Conservation (phyloP, 768 basidiomycete genomes). For the Pleurotus djamor region DNA sequence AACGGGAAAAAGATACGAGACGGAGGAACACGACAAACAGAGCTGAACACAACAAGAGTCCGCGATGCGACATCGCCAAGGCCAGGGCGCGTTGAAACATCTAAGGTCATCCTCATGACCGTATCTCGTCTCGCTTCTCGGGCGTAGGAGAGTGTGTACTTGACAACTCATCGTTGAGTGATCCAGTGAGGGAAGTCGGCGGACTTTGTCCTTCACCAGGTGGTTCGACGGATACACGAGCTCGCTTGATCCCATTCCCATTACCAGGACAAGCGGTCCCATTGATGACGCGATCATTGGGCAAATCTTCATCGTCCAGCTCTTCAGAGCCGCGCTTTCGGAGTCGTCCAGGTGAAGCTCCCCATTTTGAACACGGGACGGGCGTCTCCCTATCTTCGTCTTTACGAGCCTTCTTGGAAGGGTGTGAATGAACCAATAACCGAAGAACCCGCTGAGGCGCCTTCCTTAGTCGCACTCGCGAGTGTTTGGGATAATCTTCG, state of each 20-base stretch:
- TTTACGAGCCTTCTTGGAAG: not conserved
- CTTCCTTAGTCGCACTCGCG: not conserved
- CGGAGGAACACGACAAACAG: not conserved
- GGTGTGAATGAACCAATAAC: not conserved
- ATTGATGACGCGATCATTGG: constrained; percentile 6
- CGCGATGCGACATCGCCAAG: not conserved
- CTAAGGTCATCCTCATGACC: not conserved
- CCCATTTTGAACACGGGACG: not conserved
- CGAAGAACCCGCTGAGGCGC: not conserved
- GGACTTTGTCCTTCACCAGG: not conserved
- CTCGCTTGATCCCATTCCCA: not conserved
- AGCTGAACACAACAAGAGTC: not conserved
- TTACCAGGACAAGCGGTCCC: not conserved
- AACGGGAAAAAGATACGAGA: not conserved
- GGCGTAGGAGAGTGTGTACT: not conserved
- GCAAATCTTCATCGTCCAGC: constrained; percentile 29
- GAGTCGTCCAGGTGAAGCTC: constrained; percentile 18
- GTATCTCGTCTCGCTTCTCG: not conserved
- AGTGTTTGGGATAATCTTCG: not conserved
- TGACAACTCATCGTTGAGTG: not conserved
- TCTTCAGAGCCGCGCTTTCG: constrained; percentile 53
- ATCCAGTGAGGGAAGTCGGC: not conserved
- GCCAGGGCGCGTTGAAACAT: not conserved
- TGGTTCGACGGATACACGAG: not conserved
- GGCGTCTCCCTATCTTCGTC: not conserved